Evolutionary conservation across 2,329 filamentous ascomycete species (phyloP).

Genomic region (Trichoderma hamatum): DNA sequence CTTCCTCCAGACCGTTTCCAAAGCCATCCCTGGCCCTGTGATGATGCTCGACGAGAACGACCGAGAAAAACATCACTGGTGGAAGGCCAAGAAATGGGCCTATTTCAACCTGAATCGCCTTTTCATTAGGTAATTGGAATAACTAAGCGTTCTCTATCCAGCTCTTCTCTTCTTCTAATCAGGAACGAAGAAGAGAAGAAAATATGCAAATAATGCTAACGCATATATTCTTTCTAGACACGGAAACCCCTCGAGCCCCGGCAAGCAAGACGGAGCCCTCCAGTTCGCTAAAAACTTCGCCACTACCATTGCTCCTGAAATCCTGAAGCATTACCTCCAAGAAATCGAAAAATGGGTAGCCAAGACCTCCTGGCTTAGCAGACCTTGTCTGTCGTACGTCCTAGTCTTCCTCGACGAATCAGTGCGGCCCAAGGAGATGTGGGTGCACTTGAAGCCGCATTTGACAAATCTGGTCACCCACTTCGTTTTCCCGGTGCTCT

Average conservation of each 20-base stretch:
- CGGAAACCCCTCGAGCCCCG: slow-evolving; percentile 78
- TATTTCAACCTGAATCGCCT: slow-evolving; percentile 97
- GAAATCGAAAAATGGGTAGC: slow-evolving; percentile 98
- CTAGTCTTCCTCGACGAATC: slow-evolving; percentile 96
- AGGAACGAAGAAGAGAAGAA: not conserved
- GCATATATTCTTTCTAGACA: slow-evolving; percentile 61
- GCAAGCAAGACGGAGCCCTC: slow-evolving; percentile 74
- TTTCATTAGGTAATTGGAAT: slow-evolving; percentile 73
- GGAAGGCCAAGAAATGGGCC: slow-evolving; percentile 99
- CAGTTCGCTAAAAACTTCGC: slow-evolving; percentile 91
- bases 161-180: not conserved
- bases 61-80: slow-evolving; percentile 94
- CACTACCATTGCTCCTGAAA: slow-evolving; percentile 88
- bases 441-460: slow-evolving; percentile 90
- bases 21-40: slow-evolving; percentile 76
- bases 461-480: slow-evolving; percentile 92
- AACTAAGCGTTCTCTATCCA: not conserved
- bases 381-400: slow-evolving; percentile 89
- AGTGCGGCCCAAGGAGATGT: slow-evolving; percentile 96
- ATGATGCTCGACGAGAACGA: slow-evolving; percentile 85
- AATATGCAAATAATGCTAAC: not conserved
- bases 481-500: slow-evolving; percentile 93
- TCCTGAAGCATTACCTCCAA: slow-evolving; percentile 89
- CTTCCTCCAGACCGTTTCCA: slow-evolving; percentile 87
- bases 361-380: slow-evolving; percentile 92